Base-by-base conservation (phyloP, 306 rosid genomes). In the Citrullus amarus region DNA sequence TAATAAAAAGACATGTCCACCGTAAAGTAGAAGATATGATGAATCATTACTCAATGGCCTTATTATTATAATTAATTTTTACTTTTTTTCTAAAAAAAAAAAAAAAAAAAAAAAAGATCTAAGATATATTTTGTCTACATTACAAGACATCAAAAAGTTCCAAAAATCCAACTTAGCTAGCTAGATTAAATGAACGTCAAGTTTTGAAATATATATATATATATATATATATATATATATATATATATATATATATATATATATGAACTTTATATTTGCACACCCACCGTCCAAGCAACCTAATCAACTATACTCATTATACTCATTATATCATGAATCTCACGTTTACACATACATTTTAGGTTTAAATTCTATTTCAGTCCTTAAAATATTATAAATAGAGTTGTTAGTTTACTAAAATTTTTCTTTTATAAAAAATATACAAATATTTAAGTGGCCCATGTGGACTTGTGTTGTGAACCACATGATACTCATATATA, bases 101-200 rank as follows among this genome's bases (percentile, higher is more conserved):
- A 16, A 16, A 50, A 50, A 50, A 13, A 53, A 58, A 22, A 20
- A 8, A 0, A 0, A 65, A 65, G 25, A 66, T 38, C 28, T 66
- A 66, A 66, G 75, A 18, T 43, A 41, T 41, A 68, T 68, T 10
- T 41, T 68, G 54, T 68, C 34, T 66, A 14, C 30, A 16, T 66
- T 36, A 8, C 34, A 70, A 46, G 38, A 69, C 56, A 69, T 44
- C 4, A 10, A 69, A 11, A 44, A 69, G 9, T 10, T 41, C 56
- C 56, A 69, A 44, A 41, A 69, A 43, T 69, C 38, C 51, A 67
- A 67, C 10, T 44, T 69, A 43, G 34, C 10, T 70, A 46, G 39
- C 76, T n/a, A 69, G 55, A 46, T 70, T 46, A 46, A 70, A 46
- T 46, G 76, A 70, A 70, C 76, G 25, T 20, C 9, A 69, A 69